Base-by-base conservation (phyloP, 129 eudicot species). In the Saposhnikovia divaricata region DNA sequence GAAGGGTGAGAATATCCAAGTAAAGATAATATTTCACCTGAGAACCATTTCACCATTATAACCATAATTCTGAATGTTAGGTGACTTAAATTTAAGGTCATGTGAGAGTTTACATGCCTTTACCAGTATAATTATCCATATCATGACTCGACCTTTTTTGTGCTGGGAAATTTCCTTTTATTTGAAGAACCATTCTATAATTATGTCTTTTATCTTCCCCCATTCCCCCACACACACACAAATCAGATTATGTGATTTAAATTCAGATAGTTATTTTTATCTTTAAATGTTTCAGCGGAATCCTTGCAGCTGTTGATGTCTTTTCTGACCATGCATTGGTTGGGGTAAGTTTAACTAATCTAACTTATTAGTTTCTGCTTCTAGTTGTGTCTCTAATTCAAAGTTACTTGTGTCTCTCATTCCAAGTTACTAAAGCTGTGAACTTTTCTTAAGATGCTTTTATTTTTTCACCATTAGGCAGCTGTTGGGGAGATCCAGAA, bases 281-380 rank as follows among this genome's bases (percentile, higher is more conserved):
- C 73, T 73, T 80, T 78, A 69, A 72, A 72, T 78, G 48, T 70
- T 73, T 42, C 90, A 92, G 98, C 92, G 98, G 98, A 42, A 95
- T 95, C 84, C 94, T 95, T 76, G 97, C 97, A 71, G 98, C 97
- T 73, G 77, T 95, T 65, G 97, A 92, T 83, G 98, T 92, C 72
- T 89, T 95, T 81, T 89, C 97, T 86, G 96, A 90, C 79, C 93
- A 92, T 85, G 90, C 83, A 40, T 50, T 92, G 81, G 94, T 88
- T 3, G 98, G 98, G 93, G 98, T 95, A 89, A 92, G 97, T 80
- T 79, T 51, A 78, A 70, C 6, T 53, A 21, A 73, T 44, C 25
- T 43, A 43, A 73, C 10, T 44, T 16, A 28, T 23, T 11, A 16
- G 28, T 38, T 73, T 70, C 25, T 70, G 46, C 45, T 34, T 38